Conservation (phyloP, 306 rosid genomes). For the Vigna trinervia region DNA sequence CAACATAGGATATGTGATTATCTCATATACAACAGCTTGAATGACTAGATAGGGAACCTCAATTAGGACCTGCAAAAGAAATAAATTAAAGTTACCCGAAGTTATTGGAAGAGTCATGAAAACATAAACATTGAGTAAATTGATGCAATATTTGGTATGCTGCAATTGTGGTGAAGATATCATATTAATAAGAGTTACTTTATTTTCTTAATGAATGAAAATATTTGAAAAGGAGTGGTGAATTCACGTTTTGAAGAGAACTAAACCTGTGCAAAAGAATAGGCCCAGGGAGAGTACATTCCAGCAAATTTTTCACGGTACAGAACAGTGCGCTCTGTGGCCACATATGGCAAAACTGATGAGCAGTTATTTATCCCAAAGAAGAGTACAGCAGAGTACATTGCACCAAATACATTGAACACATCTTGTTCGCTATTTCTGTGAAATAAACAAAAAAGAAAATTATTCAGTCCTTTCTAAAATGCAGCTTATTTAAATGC, state of each 20-base stretch:
- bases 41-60: constrained; percentile 66
- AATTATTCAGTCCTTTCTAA: neutral
- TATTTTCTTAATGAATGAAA: constrained; percentile 5
- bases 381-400: constrained; percentile 59
- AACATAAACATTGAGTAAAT: neutral
- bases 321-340: constrained; percentile 64
- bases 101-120: neutral
- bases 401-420: constrained; percentile 62
- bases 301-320: constrained; percentile 72
- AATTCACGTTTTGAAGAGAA: constrained; percentile 21
- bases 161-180: neutral
- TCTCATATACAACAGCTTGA: constrained; percentile 54
- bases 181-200: neutral
- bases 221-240: constrained; percentile 4
- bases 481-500: neutral
- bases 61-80: constrained; percentile 57
- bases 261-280: constrained; percentile 71
- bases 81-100: constrained; percentile 15
- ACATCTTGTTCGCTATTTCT: constrained; percentile 60
- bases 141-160: neutral
- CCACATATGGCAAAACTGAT: constrained; percentile 58
- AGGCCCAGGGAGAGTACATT: constrained; percentile 75
- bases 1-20: constrained; percentile 72
- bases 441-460: constrained; percentile 19
- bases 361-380: constrained; percentile 67